These are phyloP conservation scores for Malus sylvestris DNA, from an alignment of 306 rosid species.

Conservation along the genomic window DNA sequence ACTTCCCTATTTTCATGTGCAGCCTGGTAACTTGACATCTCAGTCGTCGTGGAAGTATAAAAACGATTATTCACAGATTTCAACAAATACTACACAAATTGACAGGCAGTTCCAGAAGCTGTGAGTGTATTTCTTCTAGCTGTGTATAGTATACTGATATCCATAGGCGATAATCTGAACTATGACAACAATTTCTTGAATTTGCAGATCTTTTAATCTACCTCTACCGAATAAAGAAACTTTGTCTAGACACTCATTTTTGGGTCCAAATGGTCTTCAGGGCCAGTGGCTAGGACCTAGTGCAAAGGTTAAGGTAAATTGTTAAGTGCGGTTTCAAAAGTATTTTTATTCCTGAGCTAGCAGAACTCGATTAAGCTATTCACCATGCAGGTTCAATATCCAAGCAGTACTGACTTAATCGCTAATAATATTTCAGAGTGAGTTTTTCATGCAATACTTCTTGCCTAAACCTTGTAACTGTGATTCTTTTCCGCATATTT, in stretches of 20 bases:
- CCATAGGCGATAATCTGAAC: slow-evolving; percentile 3
- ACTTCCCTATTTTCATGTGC: slow-evolving; percentile 16
- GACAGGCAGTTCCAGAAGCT: slow-evolving; percentile 70
- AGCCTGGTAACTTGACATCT: slow-evolving; percentile 47
- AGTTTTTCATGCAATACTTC: slow-evolving; percentile 15
- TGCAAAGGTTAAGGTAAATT: slow-evolving; percentile 58
- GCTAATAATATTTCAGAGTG: slow-evolving; percentile 50
- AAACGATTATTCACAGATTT: slow-evolving; percentile 25
- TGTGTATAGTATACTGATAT: not conserved
- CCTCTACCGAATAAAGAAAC: slow-evolving; percentile 83
- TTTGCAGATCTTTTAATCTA: slow-evolving; percentile 60
- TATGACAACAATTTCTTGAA: slow-evolving; percentile 14
- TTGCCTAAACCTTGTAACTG: slow-evolving; percentile 3
- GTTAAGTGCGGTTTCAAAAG: not conserved
- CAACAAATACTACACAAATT: slow-evolving; percentile 38
- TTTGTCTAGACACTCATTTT: slow-evolving; percentile 86
- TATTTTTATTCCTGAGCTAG: slow-evolving; percentile 6
- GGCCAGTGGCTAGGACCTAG: slow-evolving; percentile 91
- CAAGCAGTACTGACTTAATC: slow-evolving; percentile 60
- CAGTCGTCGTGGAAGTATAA: slow-evolving; percentile 61
- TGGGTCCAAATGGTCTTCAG: slow-evolving; percentile 90
- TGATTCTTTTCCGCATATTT: slow-evolving; percentile 8
- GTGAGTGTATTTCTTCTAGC: slow-evolving; percentile 45
- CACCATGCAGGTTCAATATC: slow-evolving; percentile 67
- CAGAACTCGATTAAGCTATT: not conserved